Evolutionary conservation across 805 yeast species (phyloP), one percentile per base, ranked within the genome.

Genomic region (Priceomyces fermenticarens): DNA sequence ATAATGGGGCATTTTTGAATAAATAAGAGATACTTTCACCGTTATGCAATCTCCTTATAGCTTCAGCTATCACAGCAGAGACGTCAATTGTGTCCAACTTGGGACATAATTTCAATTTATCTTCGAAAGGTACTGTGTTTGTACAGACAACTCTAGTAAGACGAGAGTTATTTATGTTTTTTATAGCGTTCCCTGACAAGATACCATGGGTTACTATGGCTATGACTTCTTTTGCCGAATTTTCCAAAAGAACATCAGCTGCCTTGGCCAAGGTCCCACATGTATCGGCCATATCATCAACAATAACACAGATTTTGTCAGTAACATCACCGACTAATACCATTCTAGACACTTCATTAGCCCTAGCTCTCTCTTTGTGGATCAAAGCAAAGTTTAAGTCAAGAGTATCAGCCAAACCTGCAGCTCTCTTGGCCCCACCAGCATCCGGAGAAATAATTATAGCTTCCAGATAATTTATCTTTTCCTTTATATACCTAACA

Each of bases 231-330:
- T 78, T 73, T 3, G 99, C 98, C 25, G 89, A 87, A 49, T 88
- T 81, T 15, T 78, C 82, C 49, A 89, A 67, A 45, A 91, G 70
- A 4, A 90, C 81, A 47, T 91, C 95, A 9, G 96, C 91, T 1
- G 98, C 98, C 64, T 91, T 91, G 48, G 88, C 93, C 49, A 91
- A 71, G 2, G 99, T 91, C 31, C 99, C 98, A 67, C 98, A 91
- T 4, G 99, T 91, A 59, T 91, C 99, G 30, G 98, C 98, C 95
- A 91, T 93, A 61, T 91, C 99, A 63, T 91, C 99, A 27, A 91
- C 87, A 47, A 91, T 70, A 16, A 93, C 73, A 65, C 97, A 90
- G 4, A 83, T 77, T 62, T 87, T 88, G 44, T 81, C 80, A 3
- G 79, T 68, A 31, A 91, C 99, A 62, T 90, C 97, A 48, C 99